phyloP scores from a whole-genome alignment of 2,329 filamentous ascomycete genomes.

The Ophiostoma ulmi region DNA sequence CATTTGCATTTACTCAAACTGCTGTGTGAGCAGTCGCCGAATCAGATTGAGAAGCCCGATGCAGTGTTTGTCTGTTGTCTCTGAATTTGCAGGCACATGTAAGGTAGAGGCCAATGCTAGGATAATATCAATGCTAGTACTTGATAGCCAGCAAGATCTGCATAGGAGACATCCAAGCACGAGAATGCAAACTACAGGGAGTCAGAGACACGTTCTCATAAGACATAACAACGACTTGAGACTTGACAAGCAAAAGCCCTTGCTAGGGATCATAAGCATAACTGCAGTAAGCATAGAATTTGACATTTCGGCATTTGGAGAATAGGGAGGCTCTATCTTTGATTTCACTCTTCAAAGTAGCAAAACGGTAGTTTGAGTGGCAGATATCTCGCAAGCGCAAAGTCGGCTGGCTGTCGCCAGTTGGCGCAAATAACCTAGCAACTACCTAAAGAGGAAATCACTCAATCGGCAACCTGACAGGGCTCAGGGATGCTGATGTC shows the following conservation, averaged over 20 bases:
- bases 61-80: too few species aligned
- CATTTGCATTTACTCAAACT: neutral
- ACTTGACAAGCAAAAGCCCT: neutral
- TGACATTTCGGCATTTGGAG: too few species aligned
- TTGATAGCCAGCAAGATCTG: neutral
- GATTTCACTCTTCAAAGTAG: too few species aligned
- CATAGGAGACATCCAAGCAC: neutral
- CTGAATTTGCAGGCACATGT: too few species aligned
- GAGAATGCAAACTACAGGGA: neutral
- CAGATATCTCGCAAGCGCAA: neutral
- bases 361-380: too few species aligned
- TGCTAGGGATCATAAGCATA: neutral
- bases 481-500: constrained; percentile 4
- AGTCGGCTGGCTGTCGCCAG: neutral
- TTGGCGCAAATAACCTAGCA: neutral
- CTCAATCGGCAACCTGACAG: neutral
- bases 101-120: too few species aligned
- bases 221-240: neutral
- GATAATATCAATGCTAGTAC: too few species aligned
- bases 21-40: neutral
- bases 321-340: neutral
- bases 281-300: neutral
- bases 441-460: neutral
- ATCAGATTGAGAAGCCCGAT: too few species aligned
- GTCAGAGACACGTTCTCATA: neutral